A percentile compares a stretch with the other conserved stretches of the same genome.
These are phyloP conservation scores for Gorgonomyces haynaldii DNA, from an alignment of 192 early-diverging fungal species.

Conservation along the genomic window DNA sequence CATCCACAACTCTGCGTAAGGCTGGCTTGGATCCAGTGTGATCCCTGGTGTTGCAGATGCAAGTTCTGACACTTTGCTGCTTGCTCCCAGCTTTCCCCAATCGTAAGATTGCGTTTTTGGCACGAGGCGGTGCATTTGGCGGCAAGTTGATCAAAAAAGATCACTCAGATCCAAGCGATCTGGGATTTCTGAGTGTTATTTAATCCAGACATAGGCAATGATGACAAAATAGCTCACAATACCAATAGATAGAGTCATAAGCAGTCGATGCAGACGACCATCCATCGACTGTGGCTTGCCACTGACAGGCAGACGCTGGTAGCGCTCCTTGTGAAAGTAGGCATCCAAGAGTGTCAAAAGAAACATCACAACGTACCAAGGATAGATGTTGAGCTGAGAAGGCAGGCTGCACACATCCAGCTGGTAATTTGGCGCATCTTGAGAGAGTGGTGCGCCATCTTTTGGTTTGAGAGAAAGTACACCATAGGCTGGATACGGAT, in stretches of 20 bases:
- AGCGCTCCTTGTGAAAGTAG: too few relatives aligned
- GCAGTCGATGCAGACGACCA: too few relatives aligned
- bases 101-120: constrained; percentile 81
- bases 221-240: too few relatives aligned
- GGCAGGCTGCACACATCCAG: constrained; percentile 21
- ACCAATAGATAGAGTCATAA: too few relatives aligned
- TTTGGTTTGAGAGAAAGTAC: constrained; percentile 19
- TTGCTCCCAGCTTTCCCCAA: constrained; percentile 83
- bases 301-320: too few relatives aligned
- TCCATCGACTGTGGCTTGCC: too few relatives aligned
- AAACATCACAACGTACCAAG: constrained; percentile 32
- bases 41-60: constrained; percentile 46
- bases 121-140: constrained; percentile 17
- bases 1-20: constrained; percentile 84
- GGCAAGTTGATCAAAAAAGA: too few relatives aligned
- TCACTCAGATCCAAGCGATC: too few relatives aligned
- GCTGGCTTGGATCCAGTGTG: constrained; percentile 42
- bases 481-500: constrained; percentile 31
- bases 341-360: too few relatives aligned
- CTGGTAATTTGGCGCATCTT: background rate
- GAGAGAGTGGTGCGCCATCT: background rate
- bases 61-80: constrained; percentile 77
- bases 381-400: constrained; percentile 27
- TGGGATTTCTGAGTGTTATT: too few relatives aligned
- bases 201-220: too few relatives aligned